Evolutionary conservation across 345 rosid genomes (phyloP).

Genomic region (Aurinia saxatilis): DNA sequence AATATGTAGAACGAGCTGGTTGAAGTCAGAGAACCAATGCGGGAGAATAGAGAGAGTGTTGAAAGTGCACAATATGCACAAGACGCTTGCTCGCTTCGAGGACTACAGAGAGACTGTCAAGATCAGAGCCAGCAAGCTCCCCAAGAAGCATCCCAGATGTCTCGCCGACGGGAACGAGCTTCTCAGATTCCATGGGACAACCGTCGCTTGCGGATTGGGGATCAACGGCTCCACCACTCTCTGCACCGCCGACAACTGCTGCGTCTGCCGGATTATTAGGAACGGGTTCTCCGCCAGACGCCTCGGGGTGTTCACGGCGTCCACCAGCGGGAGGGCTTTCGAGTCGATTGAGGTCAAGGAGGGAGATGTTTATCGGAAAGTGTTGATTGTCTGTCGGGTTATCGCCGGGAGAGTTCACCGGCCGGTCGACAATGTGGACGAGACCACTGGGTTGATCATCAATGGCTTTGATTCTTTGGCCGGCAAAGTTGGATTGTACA

Average conservation of each 20-base stretch:
- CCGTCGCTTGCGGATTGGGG: slow-evolving; percentile 84
- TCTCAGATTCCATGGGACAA: slow-evolving; percentile 80
- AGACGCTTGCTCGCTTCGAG: slow-evolving; percentile 81
- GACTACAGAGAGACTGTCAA: slow-evolving; percentile 89
- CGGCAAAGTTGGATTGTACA: slow-evolving; percentile 87
- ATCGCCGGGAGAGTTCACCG: slow-evolving; percentile 96
- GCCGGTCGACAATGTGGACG: slow-evolving; percentile 84
- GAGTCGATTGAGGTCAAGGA: slow-evolving; percentile 37
- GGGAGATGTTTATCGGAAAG: slow-evolving; percentile 50
- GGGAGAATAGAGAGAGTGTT: slow-evolving; percentile 87
- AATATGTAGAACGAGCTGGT: slow-evolving; percentile 88
- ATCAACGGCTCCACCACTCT: slow-evolving; percentile 72
- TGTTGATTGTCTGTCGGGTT: slow-evolving; percentile 87
- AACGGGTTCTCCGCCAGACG: slow-evolving; percentile 78
- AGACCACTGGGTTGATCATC: slow-evolving; percentile 57
- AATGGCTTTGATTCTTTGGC: slow-evolving; percentile 92
- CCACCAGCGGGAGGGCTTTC: slow-evolving; percentile 90
- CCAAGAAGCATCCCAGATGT: slow-evolving; percentile 91
- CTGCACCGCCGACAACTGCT: slow-evolving; percentile 68
- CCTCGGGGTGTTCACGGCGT: slow-evolving; percentile 87
- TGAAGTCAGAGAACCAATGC: slow-evolving; percentile 77
- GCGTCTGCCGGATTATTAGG: slow-evolving; percentile 69
- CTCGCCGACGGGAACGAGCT: slow-evolving; percentile 96
- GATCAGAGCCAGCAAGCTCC: slow-evolving; percentile 72
- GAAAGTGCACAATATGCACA: slow-evolving; percentile 96